A percentile compares a stretch with the other conserved stretches of the same genome.
phyloP scores from a whole-genome alignment of 2,329 filamentous ascomycete genomes.

The Clonostachys byssicola region DNA sequence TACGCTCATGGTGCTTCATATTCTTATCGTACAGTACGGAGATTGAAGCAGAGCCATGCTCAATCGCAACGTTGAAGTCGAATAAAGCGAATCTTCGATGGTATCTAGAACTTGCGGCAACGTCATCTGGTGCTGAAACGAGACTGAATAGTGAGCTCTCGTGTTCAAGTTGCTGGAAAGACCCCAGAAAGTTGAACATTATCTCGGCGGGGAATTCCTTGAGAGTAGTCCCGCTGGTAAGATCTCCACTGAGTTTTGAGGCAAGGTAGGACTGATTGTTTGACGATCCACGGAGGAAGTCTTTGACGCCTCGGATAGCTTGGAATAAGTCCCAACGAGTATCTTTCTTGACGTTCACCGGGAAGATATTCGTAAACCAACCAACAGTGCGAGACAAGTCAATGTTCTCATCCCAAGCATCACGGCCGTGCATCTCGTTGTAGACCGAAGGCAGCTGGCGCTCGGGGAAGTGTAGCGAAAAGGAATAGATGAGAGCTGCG shows the following conservation, averaged over 20 bases:
- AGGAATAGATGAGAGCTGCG: slow-evolving; percentile 18
- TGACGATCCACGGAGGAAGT: slow-evolving; percentile 8
- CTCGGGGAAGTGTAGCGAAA: slow-evolving; percentile 18
- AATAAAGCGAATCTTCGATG: slow-evolving; percentile 35
- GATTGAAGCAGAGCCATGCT: slow-evolving; percentile 35
- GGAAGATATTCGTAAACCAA: slow-evolving; percentile 31
- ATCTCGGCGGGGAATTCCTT: slow-evolving; percentile 32
- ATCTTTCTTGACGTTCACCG: slow-evolving; percentile 10
- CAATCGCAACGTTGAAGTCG: slow-evolving; percentile 38
- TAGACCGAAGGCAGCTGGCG: slow-evolving; percentile 18
- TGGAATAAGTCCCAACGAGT: slow-evolving; percentile 1
- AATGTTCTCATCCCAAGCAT: slow-evolving; percentile 18
- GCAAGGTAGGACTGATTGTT: slow-evolving; percentile 9
- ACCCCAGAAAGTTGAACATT: slow-evolving; percentile 40
- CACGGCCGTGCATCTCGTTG: slow-evolving; percentile 27
- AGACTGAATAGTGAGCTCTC: slow-evolving; percentile 14
- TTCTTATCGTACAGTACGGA: slow-evolving; percentile 36
- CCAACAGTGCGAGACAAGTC: slow-evolving; percentile 29
- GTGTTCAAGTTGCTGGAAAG: slow-evolving; percentile 20
- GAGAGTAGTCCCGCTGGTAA: slow-evolving; percentile 7
- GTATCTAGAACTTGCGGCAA: slow-evolving; percentile 1
- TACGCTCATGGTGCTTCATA: slow-evolving; percentile 30
- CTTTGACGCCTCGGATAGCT: slow-evolving; percentile 7
- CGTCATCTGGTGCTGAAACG: not conserved
- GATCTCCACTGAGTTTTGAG: slow-evolving; percentile 14